A percentile compares a stretch with the other conserved stretches of the same genome.
phyloP scores from a whole-genome alignment of 2,329 filamentous ascomycete species.

The Cladophialophora exuberans region DNA sequence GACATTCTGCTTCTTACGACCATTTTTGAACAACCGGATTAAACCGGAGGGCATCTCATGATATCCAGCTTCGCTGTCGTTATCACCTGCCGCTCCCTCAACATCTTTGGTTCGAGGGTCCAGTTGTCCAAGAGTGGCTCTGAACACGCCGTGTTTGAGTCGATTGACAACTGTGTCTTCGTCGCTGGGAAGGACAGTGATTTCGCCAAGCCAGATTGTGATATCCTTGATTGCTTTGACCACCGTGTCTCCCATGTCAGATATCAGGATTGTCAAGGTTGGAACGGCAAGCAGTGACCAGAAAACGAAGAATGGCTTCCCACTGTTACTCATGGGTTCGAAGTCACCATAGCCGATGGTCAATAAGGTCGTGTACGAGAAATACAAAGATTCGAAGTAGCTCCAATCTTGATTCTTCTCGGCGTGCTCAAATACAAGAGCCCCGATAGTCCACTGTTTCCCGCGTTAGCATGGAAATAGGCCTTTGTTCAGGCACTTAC shows the following conservation, averaged over 20 bases:
- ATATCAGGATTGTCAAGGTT: conserved; percentile 58
- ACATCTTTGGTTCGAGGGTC: conserved; percentile 12
- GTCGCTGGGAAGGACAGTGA: conserved; percentile 59
- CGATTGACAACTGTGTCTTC: conserved; percentile 40
- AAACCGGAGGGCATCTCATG: conserved; percentile 33
- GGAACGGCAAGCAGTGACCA: conserved; percentile 60
- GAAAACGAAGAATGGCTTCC: conserved; percentile 60
- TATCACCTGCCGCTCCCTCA: conserved; percentile 5
- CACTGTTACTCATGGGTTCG: conserved; percentile 51
- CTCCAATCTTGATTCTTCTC: conserved; percentile 54
- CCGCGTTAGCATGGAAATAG: conserved; percentile 22
- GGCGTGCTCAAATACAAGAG: conserved; percentile 52
- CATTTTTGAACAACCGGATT: conserved; percentile 20
- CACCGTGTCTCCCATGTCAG: conserved; percentile 57
- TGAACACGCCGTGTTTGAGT: conserved; percentile 35
- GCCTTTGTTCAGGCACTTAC: neutral
- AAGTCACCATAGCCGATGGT: conserved; percentile 61
- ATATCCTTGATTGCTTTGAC: conserved; percentile 58
- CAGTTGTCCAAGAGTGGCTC: conserved; percentile 29
- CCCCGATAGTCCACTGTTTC: conserved; percentile 52
- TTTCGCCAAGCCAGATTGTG: conserved; percentile 59
- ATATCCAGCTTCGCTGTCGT: conserved; percentile 15
- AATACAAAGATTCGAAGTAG: conserved; percentile 58
- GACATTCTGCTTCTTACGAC: conserved; percentile 12
- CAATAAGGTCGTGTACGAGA: conserved; percentile 55